Evolutionary conservation across 1,284 basidiomycete species (phyloP), one percentile per base, ranked within the genome.

Genomic region (Microstroma glucosiphilum): DNA sequence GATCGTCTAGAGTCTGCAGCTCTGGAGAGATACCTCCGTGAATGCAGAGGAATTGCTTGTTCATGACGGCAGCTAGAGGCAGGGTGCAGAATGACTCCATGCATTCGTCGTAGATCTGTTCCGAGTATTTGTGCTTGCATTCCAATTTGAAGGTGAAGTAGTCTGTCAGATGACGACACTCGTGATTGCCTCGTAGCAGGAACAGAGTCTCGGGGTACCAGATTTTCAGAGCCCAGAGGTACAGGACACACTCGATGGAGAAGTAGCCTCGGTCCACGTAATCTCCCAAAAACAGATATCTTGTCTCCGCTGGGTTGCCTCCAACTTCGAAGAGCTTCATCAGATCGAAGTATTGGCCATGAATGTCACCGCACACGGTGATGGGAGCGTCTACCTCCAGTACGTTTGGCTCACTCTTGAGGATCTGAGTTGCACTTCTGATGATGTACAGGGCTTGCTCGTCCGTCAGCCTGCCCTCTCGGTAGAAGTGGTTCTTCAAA

Each of bases 401-500:
- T 76, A 99, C 81, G 79, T 98, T 94, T 17, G 90, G 88, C 81
- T 98, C 96, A 30, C 83, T 82, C 37, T 84, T 83, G 54, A 98
- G 81, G 56, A 96, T 73, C 64, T 86, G 85, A 4, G 88, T 91
- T 54, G 80, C 78, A 56, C 88, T 88, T 65, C 88, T 86, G 61
- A 96, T 82, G 76, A 94, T 94, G 82, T 73, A 72, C 1, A 64
- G 40, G 13, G 62, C 63, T 57, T 76, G 75, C 41, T 77, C 75
- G 19, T 69, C 64, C 0, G 73, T 77, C 41, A 77, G 68, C n/a
- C 80, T 66, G 0, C 94, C 94, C 80, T 97, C 94, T 60, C 93
- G 87, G 80, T 97, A 97, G 79, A 98, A 96, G 82, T 98, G 94
- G 76, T 97, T 97, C 84, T 98, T 98, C 68, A 98, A 84, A 81